These are phyloP conservation scores for Carex myosuroides DNA, from an alignment of 176 grass and related monocot species.

Conservation along the genomic window DNA sequence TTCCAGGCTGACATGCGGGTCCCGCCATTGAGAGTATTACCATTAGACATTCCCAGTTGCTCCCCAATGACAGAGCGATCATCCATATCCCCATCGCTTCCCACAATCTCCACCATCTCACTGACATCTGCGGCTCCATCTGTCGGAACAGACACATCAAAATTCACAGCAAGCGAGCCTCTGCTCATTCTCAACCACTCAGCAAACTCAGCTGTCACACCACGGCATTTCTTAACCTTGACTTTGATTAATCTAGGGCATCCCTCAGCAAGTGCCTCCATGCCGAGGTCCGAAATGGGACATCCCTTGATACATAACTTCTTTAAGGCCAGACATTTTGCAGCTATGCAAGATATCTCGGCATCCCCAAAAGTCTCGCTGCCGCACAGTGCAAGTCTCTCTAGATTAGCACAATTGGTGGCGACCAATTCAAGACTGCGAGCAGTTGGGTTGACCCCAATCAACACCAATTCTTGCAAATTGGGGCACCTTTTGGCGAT, in stretches of 20 bases:
- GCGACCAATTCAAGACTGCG: conserved; percentile 62
- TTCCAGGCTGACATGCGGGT: conserved; percentile 1
- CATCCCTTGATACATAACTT: conserved; percentile 98
- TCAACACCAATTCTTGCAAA: conserved; percentile 80
- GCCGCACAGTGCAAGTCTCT: conserved; percentile 82
- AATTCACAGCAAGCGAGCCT: conserved; percentile 38
- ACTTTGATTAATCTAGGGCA: conserved; percentile 90
- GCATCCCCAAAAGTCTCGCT: conserved; percentile 77
- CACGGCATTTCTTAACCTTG: conserved; percentile 84
- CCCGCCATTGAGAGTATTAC: not conserved
- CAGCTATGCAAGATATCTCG: conserved; percentile 82
- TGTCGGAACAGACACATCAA: not conserved
- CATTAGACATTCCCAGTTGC: not conserved
- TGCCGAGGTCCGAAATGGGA: conserved; percentile 72
- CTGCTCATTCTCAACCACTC: conserved; percentile 57
- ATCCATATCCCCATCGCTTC: conserved; percentile 35
- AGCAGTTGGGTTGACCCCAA: conserved; percentile 78
- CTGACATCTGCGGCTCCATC: conserved; percentile 37
- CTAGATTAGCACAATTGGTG: conserved; percentile 51
- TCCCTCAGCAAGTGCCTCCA: conserved; percentile 62
- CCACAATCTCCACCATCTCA: conserved; percentile 36
- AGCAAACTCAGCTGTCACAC: conserved; percentile 51
- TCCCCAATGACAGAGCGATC: conserved; percentile 21
- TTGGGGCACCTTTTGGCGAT: conserved; percentile 53
- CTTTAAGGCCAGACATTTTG: conserved; percentile 67